Base-by-base conservation (phyloP, 495 filamentous ascomycete species). In the Choiromyces venosus region DNA sequence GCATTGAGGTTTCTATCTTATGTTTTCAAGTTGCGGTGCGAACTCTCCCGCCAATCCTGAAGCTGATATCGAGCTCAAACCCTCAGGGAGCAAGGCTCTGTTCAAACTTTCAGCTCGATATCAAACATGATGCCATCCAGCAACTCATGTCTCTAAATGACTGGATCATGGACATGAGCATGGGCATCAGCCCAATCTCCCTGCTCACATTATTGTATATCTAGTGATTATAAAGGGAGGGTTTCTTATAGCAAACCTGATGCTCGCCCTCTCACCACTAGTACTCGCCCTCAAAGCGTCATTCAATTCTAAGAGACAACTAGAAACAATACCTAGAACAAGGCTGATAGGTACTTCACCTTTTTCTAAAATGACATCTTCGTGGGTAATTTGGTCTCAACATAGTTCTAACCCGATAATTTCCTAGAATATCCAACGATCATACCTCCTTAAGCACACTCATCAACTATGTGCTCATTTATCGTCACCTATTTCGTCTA, bases 151-250 rank as follows among this genome's bases (percentile, higher is more conserved):
- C 52, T 61, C 52, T 61, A 29, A 61, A 61, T 61, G 52, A 61
- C 52, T 61, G 52, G 29, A 61, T 61, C 52, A 29, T 61, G 52
- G 52, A 10, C 25, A 25, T 61, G 52, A 61, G 25, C 52, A 14
- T 16, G 52, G 52, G 52, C 25, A 61, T 33, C 52, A 33, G 52
- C 52, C 10, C 52, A 61, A 61, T 33, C 25, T 61, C 52, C 52
- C 25, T 61, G 7, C 25, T 25, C 52, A 61, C 52, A 33, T 61
- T 61, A 29, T 61, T 6, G 25, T 33, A 61, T 61, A 61, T 61
- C 52, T 16, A 33, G 52, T 61, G 52, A 61, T 61, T 61, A 61
- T 61, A 61, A 61, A 61, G n/a, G 25, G 52, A 61, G 52, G 52
- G 25, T 25, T 29, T 61, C 52, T 16, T 61, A 25, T 16, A 61